These are phyloP conservation scores for Claviceps sp. DNA, from an alignment of 2,329 filamentous ascomycete species.

Conservation along the genomic window DNA sequence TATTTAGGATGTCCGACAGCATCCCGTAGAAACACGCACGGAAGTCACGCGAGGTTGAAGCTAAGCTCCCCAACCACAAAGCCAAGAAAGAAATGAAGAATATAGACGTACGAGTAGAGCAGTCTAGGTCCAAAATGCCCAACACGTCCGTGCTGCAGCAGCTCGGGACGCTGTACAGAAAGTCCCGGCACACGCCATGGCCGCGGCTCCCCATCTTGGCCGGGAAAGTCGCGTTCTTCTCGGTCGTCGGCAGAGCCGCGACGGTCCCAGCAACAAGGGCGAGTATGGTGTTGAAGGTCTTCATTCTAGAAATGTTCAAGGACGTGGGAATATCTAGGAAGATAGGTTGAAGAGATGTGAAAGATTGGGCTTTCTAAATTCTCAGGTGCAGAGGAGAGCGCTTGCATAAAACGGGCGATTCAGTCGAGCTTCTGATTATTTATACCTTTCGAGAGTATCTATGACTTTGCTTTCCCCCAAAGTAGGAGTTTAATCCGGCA, in stretches of 20 bases:
- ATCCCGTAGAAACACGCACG: too few relatives aligned
- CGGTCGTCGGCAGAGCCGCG: neutral
- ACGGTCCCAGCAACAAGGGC: neutral
- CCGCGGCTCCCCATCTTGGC: neutral
- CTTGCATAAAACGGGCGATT: too few relatives aligned
- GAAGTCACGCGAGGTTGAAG: too few relatives aligned
- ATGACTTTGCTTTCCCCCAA: too few relatives aligned
- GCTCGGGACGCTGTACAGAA: neutral
- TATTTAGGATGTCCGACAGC: too few relatives aligned
- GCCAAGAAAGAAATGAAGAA: neutral
- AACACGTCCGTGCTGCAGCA: constrained; percentile 3
- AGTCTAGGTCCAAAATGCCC: constrained; percentile 1
- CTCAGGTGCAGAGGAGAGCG: too few relatives aligned
- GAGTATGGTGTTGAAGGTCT: neutral
- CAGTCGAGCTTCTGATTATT: too few relatives aligned
- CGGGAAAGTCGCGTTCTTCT: neutral
- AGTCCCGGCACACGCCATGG: neutral
- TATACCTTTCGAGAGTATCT: too few relatives aligned
- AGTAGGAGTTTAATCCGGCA: too few relatives aligned
- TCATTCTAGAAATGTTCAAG: neutral
- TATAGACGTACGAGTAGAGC: neutral
- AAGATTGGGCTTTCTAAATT: too few relatives aligned
- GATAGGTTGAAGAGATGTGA: too few relatives aligned
- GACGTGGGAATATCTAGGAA: too few relatives aligned
- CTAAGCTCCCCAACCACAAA: neutral